phyloP scores from a whole-genome alignment of 805 yeast genomes.

The Myxozyma neotropica region DNA sequence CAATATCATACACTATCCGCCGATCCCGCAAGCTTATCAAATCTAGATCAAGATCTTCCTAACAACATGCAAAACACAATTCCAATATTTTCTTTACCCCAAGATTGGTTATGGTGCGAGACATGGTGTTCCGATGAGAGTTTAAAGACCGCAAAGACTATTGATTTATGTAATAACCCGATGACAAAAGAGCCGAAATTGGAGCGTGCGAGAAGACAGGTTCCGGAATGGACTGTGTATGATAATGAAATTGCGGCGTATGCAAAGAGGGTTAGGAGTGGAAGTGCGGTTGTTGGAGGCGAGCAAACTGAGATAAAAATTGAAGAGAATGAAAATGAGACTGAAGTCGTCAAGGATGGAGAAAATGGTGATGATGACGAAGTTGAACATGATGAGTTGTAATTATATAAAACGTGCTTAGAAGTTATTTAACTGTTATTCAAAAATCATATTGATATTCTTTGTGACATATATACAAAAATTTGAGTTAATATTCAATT shows the following conservation, averaged over 20 bases:
- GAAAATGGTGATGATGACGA: not conserved
- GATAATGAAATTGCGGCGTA: slow-evolving; percentile 55
- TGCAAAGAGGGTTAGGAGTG: slow-evolving; percentile 28
- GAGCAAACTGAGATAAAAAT: not conserved
- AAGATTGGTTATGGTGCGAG: slow-evolving; percentile 92
- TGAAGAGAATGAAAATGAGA: not conserved
- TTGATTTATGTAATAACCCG: slow-evolving; percentile 84
- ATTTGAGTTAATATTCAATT: not conserved
- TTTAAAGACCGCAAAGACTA: slow-evolving; percentile 66
- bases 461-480: slow-evolving; percentile 1
- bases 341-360: not conserved
- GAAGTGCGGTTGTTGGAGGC: slow-evolving; percentile 22
- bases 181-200: slow-evolving; percentile 76
- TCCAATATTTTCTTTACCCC: slow-evolving; percentile 71
- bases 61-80: slow-evolving; percentile 74
- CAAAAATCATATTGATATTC: not conserved
- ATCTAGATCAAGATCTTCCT: slow-evolving; percentile 91
- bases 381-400: slow-evolving; percentile 14
- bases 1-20: slow-evolving; percentile 82
- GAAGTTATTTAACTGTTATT: not conserved
- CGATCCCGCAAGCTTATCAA: slow-evolving; percentile 77
- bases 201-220: slow-evolving; percentile 70
- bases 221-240: slow-evolving; percentile 76
- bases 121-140: slow-evolving; percentile 82
- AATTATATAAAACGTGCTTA: not conserved